Base-by-base conservation (phyloP, 441 rosid genomes). In the Mallotus japonicus region DNA sequence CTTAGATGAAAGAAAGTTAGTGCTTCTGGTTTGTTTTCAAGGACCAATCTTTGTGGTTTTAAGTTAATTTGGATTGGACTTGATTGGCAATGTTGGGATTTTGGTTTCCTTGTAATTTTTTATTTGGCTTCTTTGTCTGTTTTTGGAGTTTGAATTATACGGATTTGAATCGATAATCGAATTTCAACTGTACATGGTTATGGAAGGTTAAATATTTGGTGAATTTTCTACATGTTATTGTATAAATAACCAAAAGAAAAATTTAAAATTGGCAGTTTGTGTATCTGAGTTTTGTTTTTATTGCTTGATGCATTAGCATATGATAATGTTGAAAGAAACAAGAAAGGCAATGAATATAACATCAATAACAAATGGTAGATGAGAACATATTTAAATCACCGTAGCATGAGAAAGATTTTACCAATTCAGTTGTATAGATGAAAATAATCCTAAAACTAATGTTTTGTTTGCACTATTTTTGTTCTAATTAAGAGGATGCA, bases 21-120 rank as follows among this genome's bases (percentile, higher is more conserved):
- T 60, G 19, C 20, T 40, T 1, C 17, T 40, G 28, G 62, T 71
- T 55, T 37, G 19, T 56, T 67, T 58, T 73, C 37, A 14, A 58
- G 73, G 61, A 62, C 19, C 42, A 51, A 55, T 53, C 47, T 62
- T 34, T 67, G 54, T 55, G 58, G 24, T 47, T 63, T 54, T 58
- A 16, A 20, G 49, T 34, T 40, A 54, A 40, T 62, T 34, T 67
- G 62, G 60, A 28, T 28, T 56, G 50, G 24, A 40, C 58, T 32
- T 71, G 73, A 67, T 70, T 75, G 68, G 44, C 65, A 64, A 65
- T 73, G 74, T 68, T 71, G 69, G 54, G 62, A 12, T 14, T 50
- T 77, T 53, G 44, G 61, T 54, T 24, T 67, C 71, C 8, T 59
- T 57, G 32, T 76, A 60, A 75, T 68, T 57, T 73, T 44, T 42